phyloP scores from a whole-genome alignment of 2,329 filamentous ascomycete genomes.

The Metarhizium guizhouense region DNA sequence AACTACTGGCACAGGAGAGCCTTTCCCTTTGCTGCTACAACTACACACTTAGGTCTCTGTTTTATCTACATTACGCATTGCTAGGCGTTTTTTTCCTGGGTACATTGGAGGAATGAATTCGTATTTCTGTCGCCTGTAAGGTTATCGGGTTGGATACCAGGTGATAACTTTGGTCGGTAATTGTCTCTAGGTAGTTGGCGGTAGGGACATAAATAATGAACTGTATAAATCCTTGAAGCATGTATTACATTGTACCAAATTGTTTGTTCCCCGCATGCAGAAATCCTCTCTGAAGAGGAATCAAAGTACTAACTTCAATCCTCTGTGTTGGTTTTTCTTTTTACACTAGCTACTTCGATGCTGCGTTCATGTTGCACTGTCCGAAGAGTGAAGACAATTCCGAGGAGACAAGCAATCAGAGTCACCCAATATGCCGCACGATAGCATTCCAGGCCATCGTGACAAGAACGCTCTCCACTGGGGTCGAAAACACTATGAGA shows the following conservation, averaged over 20 bases:
- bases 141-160: not conserved
- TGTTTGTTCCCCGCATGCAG: not conserved
- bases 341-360: conserved; percentile 26
- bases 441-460: conserved; percentile 74
- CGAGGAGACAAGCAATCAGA: conserved; percentile 59
- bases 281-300: not conserved
- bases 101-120: not conserved
- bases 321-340: conserved; percentile 20
- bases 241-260: not conserved
- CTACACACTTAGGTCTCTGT: not conserved
- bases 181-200: not conserved
- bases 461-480: conserved; percentile 64
- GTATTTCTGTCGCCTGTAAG: not conserved
- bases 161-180: not conserved
- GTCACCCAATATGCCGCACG: conserved; percentile 72
- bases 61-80: conserved; percentile 5
- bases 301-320: not conserved
- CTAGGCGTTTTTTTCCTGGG: conserved; percentile 3
- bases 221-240: not conserved
- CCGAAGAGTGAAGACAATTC: conserved; percentile 60
- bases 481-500: conserved; percentile 60
- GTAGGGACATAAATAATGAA: not conserved
- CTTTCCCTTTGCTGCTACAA: not conserved
- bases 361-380: conserved; percentile 54
- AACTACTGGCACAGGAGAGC: not conserved